Evolutionary conservation across 2,329 filamentous ascomycete genomes (phyloP).

Genomic region (Myriosclerotinia scirpicola): DNA sequence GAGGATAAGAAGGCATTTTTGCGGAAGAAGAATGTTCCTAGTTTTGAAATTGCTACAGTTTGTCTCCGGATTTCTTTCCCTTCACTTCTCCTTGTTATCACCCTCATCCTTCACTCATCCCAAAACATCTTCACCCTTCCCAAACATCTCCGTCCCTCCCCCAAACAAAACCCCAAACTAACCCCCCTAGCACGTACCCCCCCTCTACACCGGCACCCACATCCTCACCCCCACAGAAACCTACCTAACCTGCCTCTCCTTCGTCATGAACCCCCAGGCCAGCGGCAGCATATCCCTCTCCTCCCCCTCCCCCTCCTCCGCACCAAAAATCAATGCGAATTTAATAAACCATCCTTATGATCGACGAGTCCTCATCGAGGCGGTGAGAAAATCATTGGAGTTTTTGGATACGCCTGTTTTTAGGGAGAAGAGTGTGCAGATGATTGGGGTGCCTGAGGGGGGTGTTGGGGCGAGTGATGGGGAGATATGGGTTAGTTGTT

Average conservation of each 20-base stretch:
- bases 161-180: too few relatives aligned
- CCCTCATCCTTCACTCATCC: too few relatives aligned
- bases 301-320: conserved; percentile 61
- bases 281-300: conserved; percentile 62
- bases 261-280: conserved; percentile 55
- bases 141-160: too few relatives aligned
- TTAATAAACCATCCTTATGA: conserved; percentile 59
- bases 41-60: conserved; percentile 15
- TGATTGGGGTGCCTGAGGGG: conserved; percentile 14
- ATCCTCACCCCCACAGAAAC: conserved; percentile 41
- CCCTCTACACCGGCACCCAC: conserved; percentile 43
- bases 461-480: neutral
- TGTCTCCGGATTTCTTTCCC: too few relatives aligned
- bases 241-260: conserved; percentile 48
- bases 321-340: conserved; percentile 61
- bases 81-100: neutral
- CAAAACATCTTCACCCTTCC: neutral
- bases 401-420: conserved; percentile 7
- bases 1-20: conserved; percentile 2
- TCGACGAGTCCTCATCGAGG: conserved; percentile 48
- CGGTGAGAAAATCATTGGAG: conserved; percentile 34
- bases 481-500: conserved; percentile 15
- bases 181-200: conserved; percentile 29
- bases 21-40: conserved; percentile 1
- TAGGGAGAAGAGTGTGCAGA: conserved; percentile 2